Evolutionary conservation across 495 filamentous ascomycete species (phyloP).

Genomic region (Penicillium argentinense): DNA sequence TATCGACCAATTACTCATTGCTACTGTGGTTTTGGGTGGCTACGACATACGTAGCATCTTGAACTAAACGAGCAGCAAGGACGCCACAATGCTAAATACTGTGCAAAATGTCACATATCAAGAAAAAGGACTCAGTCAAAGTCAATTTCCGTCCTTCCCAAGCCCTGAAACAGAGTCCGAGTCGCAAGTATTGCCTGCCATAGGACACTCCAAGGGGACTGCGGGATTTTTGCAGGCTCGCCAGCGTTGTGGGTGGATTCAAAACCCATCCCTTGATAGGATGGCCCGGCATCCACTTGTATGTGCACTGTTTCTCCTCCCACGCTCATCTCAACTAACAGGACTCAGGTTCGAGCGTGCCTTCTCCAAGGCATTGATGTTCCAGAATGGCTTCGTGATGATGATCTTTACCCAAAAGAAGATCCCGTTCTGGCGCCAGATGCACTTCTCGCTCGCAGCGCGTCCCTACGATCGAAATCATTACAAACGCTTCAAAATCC

Average conservation of each 20-base stretch:
- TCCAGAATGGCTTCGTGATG: slow-evolving; percentile 21
- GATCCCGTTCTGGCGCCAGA: background rate
- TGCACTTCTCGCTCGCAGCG: background rate
- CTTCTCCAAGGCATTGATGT: slow-evolving; percentile 5
- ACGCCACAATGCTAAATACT: background rate
- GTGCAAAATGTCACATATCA: slow-evolving; percentile 14
- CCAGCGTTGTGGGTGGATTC: slow-evolving; percentile 15
- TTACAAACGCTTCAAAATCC: background rate
- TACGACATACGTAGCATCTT: slow-evolving; percentile 24
- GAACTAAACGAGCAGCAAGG: no score
- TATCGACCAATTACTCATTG: slow-evolving; percentile 28
- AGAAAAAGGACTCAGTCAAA: slow-evolving; percentile 1
- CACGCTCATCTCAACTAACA: background rate
- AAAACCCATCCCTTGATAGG: slow-evolving; percentile 25
- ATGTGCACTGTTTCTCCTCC: background rate
- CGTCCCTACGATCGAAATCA: background rate
- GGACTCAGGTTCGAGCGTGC: slow-evolving; percentile 18
- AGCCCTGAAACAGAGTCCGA: no score
- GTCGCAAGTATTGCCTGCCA: no score
- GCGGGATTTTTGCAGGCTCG: slow-evolving; percentile 23
- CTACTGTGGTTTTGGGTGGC: slow-evolving; percentile 27
- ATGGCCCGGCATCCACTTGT: slow-evolving; percentile 8
- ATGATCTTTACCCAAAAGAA: slow-evolving; percentile 13
- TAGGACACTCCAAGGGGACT: slow-evolving; percentile 16
- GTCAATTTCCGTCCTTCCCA: no score